Evolutionary conservation across 2,329 filamentous ascomycete genomes (phyloP).

Genomic region (Akanthomyces muscarius): DNA sequence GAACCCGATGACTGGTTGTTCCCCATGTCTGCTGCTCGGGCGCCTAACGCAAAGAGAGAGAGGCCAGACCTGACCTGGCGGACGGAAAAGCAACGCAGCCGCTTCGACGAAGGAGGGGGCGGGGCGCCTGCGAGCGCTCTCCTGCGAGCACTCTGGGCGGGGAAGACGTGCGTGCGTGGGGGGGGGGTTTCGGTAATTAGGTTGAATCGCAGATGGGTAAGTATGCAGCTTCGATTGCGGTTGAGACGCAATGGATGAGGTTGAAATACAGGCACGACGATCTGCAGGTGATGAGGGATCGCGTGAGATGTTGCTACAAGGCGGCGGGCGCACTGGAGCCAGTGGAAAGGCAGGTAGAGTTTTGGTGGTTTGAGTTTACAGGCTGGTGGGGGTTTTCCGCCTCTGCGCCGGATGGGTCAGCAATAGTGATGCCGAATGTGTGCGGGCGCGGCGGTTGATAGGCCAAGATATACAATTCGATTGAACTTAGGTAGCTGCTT

Average conservation of each 20-base stretch:
- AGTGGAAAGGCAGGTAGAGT: neutral
- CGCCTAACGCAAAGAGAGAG: neutral
- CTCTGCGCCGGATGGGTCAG: neutral
- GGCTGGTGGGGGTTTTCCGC: neutral
- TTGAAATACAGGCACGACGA: neutral
- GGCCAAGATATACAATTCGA: neutral
- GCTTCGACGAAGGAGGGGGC: slow-evolving; percentile 3
- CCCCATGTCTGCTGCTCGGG: slow-evolving; percentile 27
- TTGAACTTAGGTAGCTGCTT: too few relatives aligned
- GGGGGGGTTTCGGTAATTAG: slow-evolving; percentile 1
- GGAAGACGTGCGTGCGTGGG: neutral
- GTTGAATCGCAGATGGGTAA: neutral
- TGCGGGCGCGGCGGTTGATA: neutral
- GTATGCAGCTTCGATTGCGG: neutral
- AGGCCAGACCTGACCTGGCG: neutral
- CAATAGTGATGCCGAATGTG: neutral
- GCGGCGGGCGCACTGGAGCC: neutral
- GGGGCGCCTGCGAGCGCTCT: neutral
- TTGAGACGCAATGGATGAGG: neutral
- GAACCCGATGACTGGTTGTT: slow-evolving; percentile 37
- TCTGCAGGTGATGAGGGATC: neutral
- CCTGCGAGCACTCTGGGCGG: neutral
- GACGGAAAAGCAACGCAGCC: neutral
- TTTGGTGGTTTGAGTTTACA: neutral
- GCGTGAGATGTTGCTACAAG: slow-evolving; percentile 10